A percentile compares a stretch with the other conserved stretches of the same genome.
Evolutionary conservation across 1,284 basidiomycete genomes (phyloP).

Genomic region (Leccinum fallax): DNA sequence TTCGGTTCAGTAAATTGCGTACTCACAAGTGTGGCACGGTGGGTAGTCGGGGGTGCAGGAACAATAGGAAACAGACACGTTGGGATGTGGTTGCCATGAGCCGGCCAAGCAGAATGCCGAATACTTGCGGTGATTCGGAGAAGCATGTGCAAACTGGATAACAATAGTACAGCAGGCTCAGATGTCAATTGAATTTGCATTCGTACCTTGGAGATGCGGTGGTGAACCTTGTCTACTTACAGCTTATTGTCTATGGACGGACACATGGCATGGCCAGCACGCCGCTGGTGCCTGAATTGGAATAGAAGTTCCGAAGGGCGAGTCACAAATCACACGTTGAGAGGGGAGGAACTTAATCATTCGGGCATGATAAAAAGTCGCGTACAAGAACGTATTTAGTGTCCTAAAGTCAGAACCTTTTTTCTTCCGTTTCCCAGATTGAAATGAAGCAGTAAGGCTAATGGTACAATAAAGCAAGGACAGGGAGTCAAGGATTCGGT

Average conservation of each 20-base stretch:
- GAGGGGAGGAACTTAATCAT: conserved; percentile 21
- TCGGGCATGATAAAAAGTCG: conserved; percentile 20
- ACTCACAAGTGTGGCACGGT: conserved; percentile 13
- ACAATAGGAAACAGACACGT: conserved; percentile 29
- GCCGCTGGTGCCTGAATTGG: conserved; percentile 5
- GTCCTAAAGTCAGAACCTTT: conserved; percentile 8
- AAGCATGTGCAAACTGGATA: conserved; percentile 14
- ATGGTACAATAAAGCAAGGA: conserved; percentile 32
- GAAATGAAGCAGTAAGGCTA: conserved; percentile 14
- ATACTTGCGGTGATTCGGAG: not conserved
- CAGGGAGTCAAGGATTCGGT: conserved; percentile 19
- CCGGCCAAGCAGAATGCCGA: conserved; percentile 3
- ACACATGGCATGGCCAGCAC: conserved; percentile 5
- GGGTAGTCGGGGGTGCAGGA: conserved; percentile 11
- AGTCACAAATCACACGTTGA: conserved; percentile 12
- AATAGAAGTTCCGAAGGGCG: conserved; percentile 2
- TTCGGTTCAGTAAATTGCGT: conserved; percentile 5
- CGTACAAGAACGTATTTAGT: conserved; percentile 12
- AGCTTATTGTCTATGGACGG: conserved; percentile 26
- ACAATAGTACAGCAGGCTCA: conserved; percentile 22
- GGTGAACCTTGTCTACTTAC: conserved; percentile 26
- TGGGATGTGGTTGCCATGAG: conserved; percentile 21
- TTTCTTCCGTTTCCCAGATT: conserved; percentile 1
- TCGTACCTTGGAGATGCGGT: conserved; percentile 29
- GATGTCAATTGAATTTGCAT: conserved; percentile 23